phyloP scores from a whole-genome alignment of 202 grass and related monocot genomes.

The Elaeis oleifera region DNA sequence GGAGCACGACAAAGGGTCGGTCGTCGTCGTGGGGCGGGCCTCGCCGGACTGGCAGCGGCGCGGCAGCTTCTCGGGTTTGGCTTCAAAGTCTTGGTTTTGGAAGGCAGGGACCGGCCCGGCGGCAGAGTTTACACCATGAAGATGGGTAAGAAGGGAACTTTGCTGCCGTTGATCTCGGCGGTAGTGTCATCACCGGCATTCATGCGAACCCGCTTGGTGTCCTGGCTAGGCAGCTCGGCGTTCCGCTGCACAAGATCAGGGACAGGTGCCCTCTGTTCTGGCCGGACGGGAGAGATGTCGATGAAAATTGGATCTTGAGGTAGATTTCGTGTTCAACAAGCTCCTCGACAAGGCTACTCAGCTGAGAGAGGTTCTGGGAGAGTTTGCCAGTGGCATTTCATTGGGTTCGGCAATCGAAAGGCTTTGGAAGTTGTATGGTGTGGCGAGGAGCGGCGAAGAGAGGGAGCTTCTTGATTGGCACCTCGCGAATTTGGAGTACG shows the following conservation, averaged over 20 bases:
- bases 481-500: slow-evolving; percentile 85
- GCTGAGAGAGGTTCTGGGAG: slow-evolving; percentile 51
- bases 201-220: slow-evolving; percentile 94
- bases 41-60: slow-evolving; percentile 69
- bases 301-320: slow-evolving; percentile 36
- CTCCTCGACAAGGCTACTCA: slow-evolving; percentile 59
- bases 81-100: slow-evolving; percentile 65
- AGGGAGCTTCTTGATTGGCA: slow-evolving; percentile 82
- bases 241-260: slow-evolving; percentile 81
- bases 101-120: slow-evolving; percentile 65
- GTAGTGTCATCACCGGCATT: slow-evolving; percentile 89
- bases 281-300: slow-evolving; percentile 48
- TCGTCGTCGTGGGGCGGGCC: slow-evolving; percentile 63
- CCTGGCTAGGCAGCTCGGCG: slow-evolving; percentile 67
- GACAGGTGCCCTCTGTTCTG: slow-evolving; percentile 71
- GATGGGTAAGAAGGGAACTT: slow-evolving; percentile 21
- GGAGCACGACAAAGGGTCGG: slow-evolving; percentile 25
- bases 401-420: slow-evolving; percentile 62
- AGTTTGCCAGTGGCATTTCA: slow-evolving; percentile 53
- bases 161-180: slow-evolving; percentile 70
- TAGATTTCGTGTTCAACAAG: slow-evolving; percentile 72
- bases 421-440: slow-evolving; percentile 62
- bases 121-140: slow-evolving; percentile 69
- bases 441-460: slow-evolving; percentile 43
- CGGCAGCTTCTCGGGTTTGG: slow-evolving; percentile 71